These are phyloP conservation scores for Multifurca ochricompacta DNA, from an alignment of 768 basidiomycete species.

Conservation along the genomic window DNA sequence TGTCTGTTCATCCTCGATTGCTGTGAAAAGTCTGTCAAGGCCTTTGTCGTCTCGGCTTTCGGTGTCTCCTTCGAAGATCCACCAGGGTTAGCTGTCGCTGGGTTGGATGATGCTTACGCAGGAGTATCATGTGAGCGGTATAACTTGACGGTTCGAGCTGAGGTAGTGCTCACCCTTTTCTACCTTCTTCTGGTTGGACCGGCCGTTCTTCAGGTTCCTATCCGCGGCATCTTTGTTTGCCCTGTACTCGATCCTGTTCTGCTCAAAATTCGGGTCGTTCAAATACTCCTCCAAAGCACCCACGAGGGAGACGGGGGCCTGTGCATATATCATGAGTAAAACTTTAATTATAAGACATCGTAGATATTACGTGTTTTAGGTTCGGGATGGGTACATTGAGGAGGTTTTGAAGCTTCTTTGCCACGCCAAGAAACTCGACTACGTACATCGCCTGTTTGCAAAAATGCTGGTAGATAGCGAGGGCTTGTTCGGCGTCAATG, in stretches of 20 bases:
- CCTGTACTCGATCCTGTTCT: conserved; percentile 89
- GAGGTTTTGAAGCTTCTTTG: conserved; percentile 87
- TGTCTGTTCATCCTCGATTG: conserved; percentile 77
- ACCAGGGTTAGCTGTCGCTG: conserved; percentile 24
- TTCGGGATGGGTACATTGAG: conserved; percentile 93
- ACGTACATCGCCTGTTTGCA: conserved; percentile 90
- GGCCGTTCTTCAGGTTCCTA: conserved; percentile 25
- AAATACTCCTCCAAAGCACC: conserved; percentile 92
- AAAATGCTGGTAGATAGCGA: conserved; percentile 86
- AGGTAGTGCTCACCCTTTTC: conserved; percentile 28
- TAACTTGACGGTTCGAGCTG: not conserved
- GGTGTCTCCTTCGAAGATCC: conserved; percentile 24
- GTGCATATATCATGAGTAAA: not conserved
- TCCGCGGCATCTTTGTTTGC: conserved; percentile 66
- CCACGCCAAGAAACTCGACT: conserved; percentile 87
- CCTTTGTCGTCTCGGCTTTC: conserved; percentile 37
- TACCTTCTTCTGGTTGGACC: conserved; percentile 19
- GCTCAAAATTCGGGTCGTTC: conserved; percentile 93
- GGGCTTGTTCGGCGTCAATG: conserved; percentile 78
- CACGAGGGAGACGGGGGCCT: conserved; percentile 95
- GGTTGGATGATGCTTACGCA: conserved; percentile 21
- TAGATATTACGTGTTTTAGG: conserved; percentile 66
- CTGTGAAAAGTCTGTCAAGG: conserved; percentile 77
- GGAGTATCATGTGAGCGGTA: conserved; percentile 2
- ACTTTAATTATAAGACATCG: not conserved